Conservation (phyloP, 805 yeast species). For the Pichia deserticola region DNA sequence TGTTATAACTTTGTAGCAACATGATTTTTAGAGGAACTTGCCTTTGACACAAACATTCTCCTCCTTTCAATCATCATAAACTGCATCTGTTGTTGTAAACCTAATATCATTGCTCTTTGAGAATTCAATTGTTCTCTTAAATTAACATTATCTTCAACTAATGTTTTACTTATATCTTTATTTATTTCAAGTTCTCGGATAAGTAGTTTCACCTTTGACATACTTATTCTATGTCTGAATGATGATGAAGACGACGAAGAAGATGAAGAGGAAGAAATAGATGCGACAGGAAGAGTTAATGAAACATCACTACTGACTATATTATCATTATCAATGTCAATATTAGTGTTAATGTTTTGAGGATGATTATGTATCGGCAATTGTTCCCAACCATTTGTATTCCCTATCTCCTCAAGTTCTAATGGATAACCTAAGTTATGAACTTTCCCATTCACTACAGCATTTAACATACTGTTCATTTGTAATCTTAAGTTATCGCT, state of each 20-base stretch:
- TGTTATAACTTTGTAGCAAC: too few species aligned
- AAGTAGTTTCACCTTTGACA: constrained; percentile 27
- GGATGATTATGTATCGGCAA: too few species aligned
- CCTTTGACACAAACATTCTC: constrained; percentile 12
- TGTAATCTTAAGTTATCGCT: constrained; percentile 36
- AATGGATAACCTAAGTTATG: constrained; percentile 43
- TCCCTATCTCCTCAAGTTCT: constrained; percentile 37
- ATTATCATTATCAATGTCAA: too few species aligned
- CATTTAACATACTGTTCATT: constrained; percentile 37
- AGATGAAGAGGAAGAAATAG: not conserved
- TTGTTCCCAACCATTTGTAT: not conserved
- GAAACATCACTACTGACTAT: not conserved
- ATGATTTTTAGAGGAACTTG: too few species aligned
- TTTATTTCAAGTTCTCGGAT: constrained; percentile 21
- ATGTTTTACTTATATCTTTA: constrained; percentile 17
- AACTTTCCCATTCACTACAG: constrained; percentile 41
- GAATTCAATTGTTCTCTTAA: constrained; percentile 41
- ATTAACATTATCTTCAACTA: constrained; percentile 22
- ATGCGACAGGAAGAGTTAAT: not conserved
- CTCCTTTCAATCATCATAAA: constrained; percentile 39
- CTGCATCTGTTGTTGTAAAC: constrained; percentile 44
- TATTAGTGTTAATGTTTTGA: too few species aligned
- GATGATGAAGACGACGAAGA: not conserved
- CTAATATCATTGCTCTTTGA: constrained; percentile 37
- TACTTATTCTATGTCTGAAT: constrained; percentile 25